These are phyloP conservation scores for Penicillium flavigenum DNA, from an alignment of 495 filamentous ascomycete genomes.

Conservation along the genomic window DNA sequence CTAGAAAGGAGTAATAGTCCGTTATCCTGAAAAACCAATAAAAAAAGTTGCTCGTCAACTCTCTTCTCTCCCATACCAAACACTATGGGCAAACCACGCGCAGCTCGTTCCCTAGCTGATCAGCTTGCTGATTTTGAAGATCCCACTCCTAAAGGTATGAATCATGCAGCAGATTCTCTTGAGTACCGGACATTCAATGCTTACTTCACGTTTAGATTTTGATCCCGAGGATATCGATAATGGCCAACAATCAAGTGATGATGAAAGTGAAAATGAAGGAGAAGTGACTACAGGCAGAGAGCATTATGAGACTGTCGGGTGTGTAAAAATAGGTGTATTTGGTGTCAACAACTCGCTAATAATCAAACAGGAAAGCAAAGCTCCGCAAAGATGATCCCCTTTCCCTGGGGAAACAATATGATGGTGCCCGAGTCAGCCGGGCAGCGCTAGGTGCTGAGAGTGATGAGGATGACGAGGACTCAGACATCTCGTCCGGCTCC, in stretches of 20 bases:
- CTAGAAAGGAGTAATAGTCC: constrained; percentile 20
- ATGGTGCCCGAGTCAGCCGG: constrained; percentile 74
- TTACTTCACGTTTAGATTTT: constrained; percentile 60
- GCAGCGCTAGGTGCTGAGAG: constrained; percentile 57
- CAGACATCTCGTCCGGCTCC: constrained; percentile 18
- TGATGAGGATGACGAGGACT: constrained; percentile 40
- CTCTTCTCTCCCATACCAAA: constrained; percentile 16
- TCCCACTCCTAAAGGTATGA: constrained; percentile 58
- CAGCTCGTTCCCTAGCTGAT: constrained; percentile 53
- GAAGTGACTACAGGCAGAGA: constrained; percentile 63
- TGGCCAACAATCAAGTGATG: constrained; percentile 52
- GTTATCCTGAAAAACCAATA: constrained; percentile 41
- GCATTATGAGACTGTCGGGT: constrained; percentile 84
- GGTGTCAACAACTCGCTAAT: constrained; percentile 10
- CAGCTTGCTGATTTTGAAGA: constrained; percentile 65
- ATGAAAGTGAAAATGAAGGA: constrained; percentile 38
- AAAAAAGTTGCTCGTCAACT: constrained; percentile 24
- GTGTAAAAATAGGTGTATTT: constrained; percentile 23
- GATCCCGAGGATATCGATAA: constrained; percentile 78
- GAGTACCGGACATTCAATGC: constrained; percentile 5
- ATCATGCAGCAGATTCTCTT: not conserved
- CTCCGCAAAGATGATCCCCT: constrained; percentile 68
- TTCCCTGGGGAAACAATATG: constrained; percentile 73
- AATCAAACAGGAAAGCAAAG: constrained; percentile 68
- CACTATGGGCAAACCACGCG: constrained; percentile 30